phyloP scores from a whole-genome alignment of 495 filamentous ascomycete genomes.

The Pseudoneurospora amorphoporcata region DNA sequence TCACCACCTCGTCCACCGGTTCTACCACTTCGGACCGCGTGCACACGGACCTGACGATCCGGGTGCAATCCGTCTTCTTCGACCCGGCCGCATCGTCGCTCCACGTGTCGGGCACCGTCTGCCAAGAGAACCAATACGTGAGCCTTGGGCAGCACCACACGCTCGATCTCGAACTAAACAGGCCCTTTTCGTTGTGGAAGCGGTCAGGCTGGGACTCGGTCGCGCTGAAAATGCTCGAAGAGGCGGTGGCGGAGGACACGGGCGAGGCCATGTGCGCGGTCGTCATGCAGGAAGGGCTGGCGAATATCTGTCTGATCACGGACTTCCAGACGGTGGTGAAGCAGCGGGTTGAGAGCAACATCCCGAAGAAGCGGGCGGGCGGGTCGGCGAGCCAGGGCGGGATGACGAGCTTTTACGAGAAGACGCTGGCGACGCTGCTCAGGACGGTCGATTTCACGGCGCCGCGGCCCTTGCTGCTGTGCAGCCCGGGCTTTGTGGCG shows the following conservation, averaged over 20 bases:
- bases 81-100: conserved; percentile 75
- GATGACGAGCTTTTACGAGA: conserved; percentile 71
- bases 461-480: conserved; percentile 67
- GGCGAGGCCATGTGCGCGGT: conserved; percentile 77
- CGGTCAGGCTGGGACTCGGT: conserved; percentile 87
- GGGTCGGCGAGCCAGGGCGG: conserved; percentile 61
- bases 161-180: conserved; percentile 63
- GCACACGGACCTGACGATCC: conserved; percentile 67
- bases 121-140: conserved; percentile 73
- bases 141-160: conserved; percentile 83
- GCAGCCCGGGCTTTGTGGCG: conserved; percentile 82
- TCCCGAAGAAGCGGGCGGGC: conserved; percentile 67
- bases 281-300: conserved; percentile 88
- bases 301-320: conserved; percentile 89
- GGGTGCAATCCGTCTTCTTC: conserved; percentile 78
- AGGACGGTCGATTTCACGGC: conserved; percentile 66
- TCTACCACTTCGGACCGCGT: conserved; percentile 65
- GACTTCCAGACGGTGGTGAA: conserved; percentile 82
- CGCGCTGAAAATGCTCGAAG: conserved; percentile 63
- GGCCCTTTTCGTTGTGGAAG: conserved; percentile 75
- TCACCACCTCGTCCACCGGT: conserved; percentile 59
- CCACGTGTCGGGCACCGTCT: conserved; percentile 74
- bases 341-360: conserved; percentile 71
- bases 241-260: conserved; percentile 66
- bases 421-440: conserved; percentile 62